These are phyloP conservation scores for Saturnispora saitoi DNA, from an alignment of 805 yeast species.

Conservation along the genomic window DNA sequence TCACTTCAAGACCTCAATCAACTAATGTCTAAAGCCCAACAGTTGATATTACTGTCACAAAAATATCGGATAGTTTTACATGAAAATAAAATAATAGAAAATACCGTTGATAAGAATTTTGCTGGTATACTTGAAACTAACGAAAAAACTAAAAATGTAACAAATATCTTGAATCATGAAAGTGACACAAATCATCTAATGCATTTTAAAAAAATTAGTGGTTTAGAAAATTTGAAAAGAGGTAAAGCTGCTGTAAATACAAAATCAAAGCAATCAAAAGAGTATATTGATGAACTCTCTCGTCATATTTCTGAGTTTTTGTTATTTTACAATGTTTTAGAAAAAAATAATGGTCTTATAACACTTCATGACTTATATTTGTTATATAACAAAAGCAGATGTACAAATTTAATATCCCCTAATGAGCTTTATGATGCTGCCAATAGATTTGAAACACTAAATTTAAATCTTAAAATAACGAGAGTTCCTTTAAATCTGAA, in stretches of 20 bases:
- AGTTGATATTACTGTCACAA: constrained; percentile 51
- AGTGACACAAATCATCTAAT: constrained; percentile 19
- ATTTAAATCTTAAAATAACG: constrained; percentile 16
- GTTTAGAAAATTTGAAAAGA: constrained; percentile 16
- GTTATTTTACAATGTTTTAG: constrained; percentile 34
- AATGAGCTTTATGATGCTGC: constrained; percentile 58
- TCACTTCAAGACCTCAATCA: constrained; percentile 73
- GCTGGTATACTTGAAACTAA: constrained; percentile 9
- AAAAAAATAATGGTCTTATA: constrained; percentile 48
- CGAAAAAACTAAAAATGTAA: neutral
- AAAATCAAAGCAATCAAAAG: constrained; percentile 14
- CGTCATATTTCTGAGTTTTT: constrained; percentile 74
- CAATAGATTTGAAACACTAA: constrained; percentile 33
- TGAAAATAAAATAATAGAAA: constrained; percentile 8
- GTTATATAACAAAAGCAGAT: constrained; percentile 54
- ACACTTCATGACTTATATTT: constrained; percentile 57
- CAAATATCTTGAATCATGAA: constrained; percentile 22
- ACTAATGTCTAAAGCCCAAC: constrained; percentile 69
- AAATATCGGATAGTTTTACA: constrained; percentile 29
- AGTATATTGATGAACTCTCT: constrained; percentile 54
- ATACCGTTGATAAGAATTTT: constrained; percentile 20
- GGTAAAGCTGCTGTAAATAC: constrained; percentile 5
- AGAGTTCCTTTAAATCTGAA: constrained; percentile 40
- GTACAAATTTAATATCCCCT: constrained; percentile 63
- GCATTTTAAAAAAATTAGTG: constrained; percentile 17